Base-by-base conservation (phyloP, 2,329 filamentous ascomycete species). In the Neonectria coccinea region DNA sequence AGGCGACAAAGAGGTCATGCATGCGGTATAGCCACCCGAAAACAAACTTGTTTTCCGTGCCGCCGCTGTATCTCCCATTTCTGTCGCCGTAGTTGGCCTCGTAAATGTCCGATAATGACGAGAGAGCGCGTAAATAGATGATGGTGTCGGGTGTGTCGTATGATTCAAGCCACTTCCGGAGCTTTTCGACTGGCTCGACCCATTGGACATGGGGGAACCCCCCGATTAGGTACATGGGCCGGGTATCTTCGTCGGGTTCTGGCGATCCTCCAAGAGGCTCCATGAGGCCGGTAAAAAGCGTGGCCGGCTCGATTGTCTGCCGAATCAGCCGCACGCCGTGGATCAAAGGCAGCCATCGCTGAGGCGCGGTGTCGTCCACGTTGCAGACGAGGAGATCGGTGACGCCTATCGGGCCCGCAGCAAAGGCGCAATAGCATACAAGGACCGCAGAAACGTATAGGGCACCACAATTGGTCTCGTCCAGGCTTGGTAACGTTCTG, bases 401-500 rank as follows among this genome's bases (percentile, higher is more conserved):
- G 3, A 65, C 65, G 10, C 72, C 66, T 5, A 66, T 70, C 2
- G 75, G 75, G 2, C 75, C 75, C 7, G 74, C 74, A 29, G 75
- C 75, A 61, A 77, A 75, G 8, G 70, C 71, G 45, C 72, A 75
- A 45, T 75, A 75, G 52, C 75, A 76, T 7, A 76, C 68, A 5
- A 77, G 67, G 20, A 72, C 57, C 8, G 74, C 69, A 2, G 74
- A 69, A 8, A 76, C 62, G 52, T 77, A 77, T 14, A 76, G 59
- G 8, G 75, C 70, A n/a, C 74, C 74, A 42, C 75, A 77, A 52
- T 75, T 76, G 47, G 64, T 62, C 22, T 70, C 65, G 52, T 74
- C 70, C 2, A 76, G 52, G n/a, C 53, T 66, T 10, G 71, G 45
- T 16, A 77, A 56, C 3, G 66, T 68, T 27, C 67, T 69, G 31